phyloP scores from a whole-genome alignment of 2,329 filamentous ascomycete genomes.

The Stagonosporopsis rhizophila region DNA sequence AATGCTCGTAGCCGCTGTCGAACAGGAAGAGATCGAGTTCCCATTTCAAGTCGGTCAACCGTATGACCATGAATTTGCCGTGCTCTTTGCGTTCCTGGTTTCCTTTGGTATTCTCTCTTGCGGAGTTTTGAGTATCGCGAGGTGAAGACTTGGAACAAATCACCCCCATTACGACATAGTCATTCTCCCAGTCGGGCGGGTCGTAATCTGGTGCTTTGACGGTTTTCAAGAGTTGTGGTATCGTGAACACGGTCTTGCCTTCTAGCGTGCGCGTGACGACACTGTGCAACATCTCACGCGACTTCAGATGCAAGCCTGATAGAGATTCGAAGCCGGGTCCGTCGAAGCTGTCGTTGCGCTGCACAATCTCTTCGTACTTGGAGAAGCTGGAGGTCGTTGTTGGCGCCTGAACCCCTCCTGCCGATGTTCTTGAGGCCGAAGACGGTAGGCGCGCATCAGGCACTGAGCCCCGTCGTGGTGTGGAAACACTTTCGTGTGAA shows the following conservation, averaged over 20 bases:
- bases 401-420: constrained; percentile 26
- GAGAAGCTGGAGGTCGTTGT: constrained; percentile 26
- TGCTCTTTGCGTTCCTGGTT: constrained; percentile 58
- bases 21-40: constrained; percentile 94
- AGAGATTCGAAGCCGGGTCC: constrained; percentile 72
- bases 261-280: constrained; percentile 79
- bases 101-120: constrained; percentile 50
- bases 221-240: constrained; percentile 80
- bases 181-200: constrained; percentile 80
- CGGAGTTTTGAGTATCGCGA: constrained; percentile 62
- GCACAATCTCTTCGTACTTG: constrained; percentile 42
- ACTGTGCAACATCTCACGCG: constrained; percentile 80
- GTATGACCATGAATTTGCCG: constrained; percentile 92
- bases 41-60: constrained; percentile 85
- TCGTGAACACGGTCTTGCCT: constrained; percentile 76
- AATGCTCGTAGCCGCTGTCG: constrained; percentile 85
- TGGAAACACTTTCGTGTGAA: constrained; percentile 24
- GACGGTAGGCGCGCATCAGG: constrained; percentile 20
- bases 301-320: constrained; percentile 83
- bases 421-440: constrained; percentile 32
- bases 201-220: constrained; percentile 85
- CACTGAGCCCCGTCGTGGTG: constrained; percentile 31
- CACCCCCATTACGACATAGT: constrained; percentile 88
- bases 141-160: constrained; percentile 89
- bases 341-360: constrained; percentile 59